Conservation (phyloP, 2,329 filamentous ascomycete species). For the Trichoderma sp. region DNA sequence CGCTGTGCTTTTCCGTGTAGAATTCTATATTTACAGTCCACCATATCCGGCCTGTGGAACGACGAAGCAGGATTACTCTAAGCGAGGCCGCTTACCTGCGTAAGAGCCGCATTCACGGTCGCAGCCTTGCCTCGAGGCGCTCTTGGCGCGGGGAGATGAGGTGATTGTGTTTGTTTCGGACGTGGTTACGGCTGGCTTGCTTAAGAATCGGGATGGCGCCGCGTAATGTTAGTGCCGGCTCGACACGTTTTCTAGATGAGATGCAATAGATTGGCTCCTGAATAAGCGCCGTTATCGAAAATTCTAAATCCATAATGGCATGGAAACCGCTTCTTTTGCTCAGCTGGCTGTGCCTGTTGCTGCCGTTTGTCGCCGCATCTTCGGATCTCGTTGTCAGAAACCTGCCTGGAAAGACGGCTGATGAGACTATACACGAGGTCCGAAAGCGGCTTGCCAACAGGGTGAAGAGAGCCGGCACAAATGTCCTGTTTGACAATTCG, state of each 20-base stretch:
- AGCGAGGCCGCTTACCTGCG: not conserved
- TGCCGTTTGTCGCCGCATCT: not conserved
- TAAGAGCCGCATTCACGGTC: constrained; percentile 2
- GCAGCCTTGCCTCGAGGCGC: constrained; percentile 8
- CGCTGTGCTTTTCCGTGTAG: not conserved
- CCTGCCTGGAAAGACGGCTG: constrained; percentile 13
- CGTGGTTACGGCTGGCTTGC: not conserved
- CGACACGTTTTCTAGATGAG: not conserved
- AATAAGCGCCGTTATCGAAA: not conserved
- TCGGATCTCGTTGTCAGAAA: constrained; percentile 19
- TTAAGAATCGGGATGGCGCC: not conserved
- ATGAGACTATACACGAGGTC: constrained; percentile 19
- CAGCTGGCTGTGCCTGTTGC: not conserved
- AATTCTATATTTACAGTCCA: not conserved
- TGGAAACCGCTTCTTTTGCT: not conserved
- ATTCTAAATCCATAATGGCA: not conserved
- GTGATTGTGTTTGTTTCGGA: not conserved
- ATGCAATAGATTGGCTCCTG: not conserved
- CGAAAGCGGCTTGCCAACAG: constrained; percentile 15
- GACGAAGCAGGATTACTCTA: not conserved
- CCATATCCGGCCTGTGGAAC: not conserved
- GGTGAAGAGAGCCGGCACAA: constrained; percentile 3
- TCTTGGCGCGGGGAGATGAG: not conserved
- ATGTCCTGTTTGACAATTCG: constrained; percentile 21
- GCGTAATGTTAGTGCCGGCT: not conserved